Evolutionary conservation across 306 rosid species (phyloP).

Genomic region (Mimosa bimucronata): DNA sequence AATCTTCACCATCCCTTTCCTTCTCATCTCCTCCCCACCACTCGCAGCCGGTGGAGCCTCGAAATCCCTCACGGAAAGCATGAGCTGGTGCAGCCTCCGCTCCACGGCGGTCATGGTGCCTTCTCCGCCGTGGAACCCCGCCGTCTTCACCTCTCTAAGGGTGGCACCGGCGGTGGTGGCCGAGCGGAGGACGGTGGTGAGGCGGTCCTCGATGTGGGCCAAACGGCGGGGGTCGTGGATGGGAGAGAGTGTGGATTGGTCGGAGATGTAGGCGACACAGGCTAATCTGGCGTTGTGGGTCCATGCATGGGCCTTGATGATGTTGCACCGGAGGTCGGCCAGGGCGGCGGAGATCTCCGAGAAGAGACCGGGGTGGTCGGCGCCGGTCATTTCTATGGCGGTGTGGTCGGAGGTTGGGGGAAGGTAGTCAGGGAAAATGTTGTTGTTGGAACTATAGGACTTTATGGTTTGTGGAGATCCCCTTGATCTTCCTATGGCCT

Average conservation of each 20-base stretch:
- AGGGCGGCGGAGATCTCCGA: slow-evolving; percentile 69
- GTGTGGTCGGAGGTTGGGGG: slow-evolving; percentile 46
- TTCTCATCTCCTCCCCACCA: slow-evolving; percentile 35
- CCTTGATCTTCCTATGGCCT: slow-evolving; percentile 46
- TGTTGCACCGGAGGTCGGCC: slow-evolving; percentile 65
- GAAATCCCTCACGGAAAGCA: slow-evolving; percentile 59
- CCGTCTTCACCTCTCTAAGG: slow-evolving; percentile 50
- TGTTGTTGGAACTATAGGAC: slow-evolving; percentile 39
- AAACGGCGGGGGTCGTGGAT: slow-evolving; percentile 60
- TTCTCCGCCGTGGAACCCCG: slow-evolving; percentile 44
- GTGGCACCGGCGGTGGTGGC: slow-evolving; percentile 33
- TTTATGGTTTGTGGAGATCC: slow-evolving; percentile 41
- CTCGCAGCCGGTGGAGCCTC: slow-evolving; percentile 38
- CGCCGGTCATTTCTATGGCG: slow-evolving; percentile 61
- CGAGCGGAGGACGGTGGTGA: slow-evolving; percentile 58
- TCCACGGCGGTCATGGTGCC: slow-evolving; percentile 59
- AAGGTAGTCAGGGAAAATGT: slow-evolving; percentile 24
- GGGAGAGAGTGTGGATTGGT: slow-evolving; percentile 56
- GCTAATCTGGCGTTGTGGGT: slow-evolving; percentile 70
- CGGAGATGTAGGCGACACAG: slow-evolving; percentile 66
- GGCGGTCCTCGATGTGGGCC: slow-evolving; percentile 56
- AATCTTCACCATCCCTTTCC: slow-evolving; percentile 47
- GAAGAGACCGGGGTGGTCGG: slow-evolving; percentile 65
- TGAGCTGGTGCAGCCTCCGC: slow-evolving; percentile 70
- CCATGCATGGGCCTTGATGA: slow-evolving; percentile 75